Base-by-base conservation (phyloP, 768 basidiomycete genomes). In the Mycena amicta region DNA sequence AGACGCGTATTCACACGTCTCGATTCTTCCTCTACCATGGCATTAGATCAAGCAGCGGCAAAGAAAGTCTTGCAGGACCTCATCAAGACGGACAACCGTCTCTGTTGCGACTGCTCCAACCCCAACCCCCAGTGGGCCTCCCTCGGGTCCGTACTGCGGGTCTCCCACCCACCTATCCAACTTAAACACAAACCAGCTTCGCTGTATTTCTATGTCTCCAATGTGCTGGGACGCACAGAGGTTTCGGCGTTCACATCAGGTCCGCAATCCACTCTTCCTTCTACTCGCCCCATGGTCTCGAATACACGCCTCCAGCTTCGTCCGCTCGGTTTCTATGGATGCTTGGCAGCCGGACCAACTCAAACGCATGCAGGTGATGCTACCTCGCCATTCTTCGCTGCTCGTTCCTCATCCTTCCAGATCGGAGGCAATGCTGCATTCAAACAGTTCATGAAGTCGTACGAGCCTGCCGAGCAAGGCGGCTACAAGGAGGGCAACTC, bases 81-180 rank as follows among this genome's bases (percentile, higher is more conserved):
- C 68, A 81, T 85, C 69, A 87, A 83, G 61, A 83, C 84, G 47
- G 86, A 88, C 29, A 95, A 97, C 77, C 89, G 86, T 74, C 63
- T 77, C 41, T 97, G 94, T 70, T 80, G 83, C 15, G 94, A 96
- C 70, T 97, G 94, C 67, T 72, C 76, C 11, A 93, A 90, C 60
- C 94, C 91, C n/a, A 92, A 93, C 68, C 95, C 95, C 0, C 95
- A 96, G 70, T 98, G 95, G 95, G 92, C 93, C n/a, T 88, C 87
- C 25, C 72, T 92, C 62, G 85, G 89, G 90, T 90, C 64, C 59
- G 74, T 60, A 28, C 15, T 27, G 53, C 1, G 47, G 16, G 23
- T 49, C 30, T 57, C 33, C 4, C 45, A 49, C 54, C 40, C 49
- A 56, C 25, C 33, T 31, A 41, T 16, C 26, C 64, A 53, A 66